Evolutionary conservation across 1,284 basidiomycete species (phyloP).

Genomic region (Apiotrichum veenhuisii): DNA sequence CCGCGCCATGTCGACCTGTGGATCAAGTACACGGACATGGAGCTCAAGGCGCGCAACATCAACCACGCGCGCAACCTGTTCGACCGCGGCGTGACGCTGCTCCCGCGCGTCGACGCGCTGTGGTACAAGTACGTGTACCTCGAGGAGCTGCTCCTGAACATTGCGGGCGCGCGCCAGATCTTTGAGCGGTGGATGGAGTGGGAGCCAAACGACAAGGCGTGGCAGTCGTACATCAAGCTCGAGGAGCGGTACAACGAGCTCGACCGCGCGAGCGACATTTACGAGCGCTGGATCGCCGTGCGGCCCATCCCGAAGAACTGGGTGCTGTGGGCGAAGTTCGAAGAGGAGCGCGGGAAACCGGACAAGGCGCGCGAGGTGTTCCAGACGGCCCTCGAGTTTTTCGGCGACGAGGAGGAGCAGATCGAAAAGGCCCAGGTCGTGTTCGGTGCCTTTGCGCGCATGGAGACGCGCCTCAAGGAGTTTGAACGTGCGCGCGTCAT

Average conservation of each 20-base stretch:
- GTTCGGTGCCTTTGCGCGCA: slow-evolving; percentile 93
- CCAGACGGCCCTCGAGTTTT: slow-evolving; percentile 93
- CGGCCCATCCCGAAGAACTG: slow-evolving; percentile 92
- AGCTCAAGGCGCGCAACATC: slow-evolving; percentile 93
- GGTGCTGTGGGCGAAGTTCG: slow-evolving; percentile 95
- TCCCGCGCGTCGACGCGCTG: slow-evolving; percentile 83
- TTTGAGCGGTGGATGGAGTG: slow-evolving; percentile 99
- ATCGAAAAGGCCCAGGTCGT: slow-evolving; percentile 91
- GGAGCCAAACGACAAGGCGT: slow-evolving; percentile 99
- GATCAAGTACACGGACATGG: slow-evolving; percentile 97
- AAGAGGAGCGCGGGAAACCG: slow-evolving; percentile 79
- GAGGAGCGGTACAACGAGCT: slow-evolving; percentile 89
- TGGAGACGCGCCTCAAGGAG: slow-evolving; percentile 95
- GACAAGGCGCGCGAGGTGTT: slow-evolving; percentile 96
- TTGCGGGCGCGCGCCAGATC: slow-evolving; percentile 90
- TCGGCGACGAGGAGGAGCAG: slow-evolving; percentile 94
- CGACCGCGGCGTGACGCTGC: slow-evolving; percentile 90
- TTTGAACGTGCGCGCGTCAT: slow-evolving; percentile 94
- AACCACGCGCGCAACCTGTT: slow-evolving; percentile 95
- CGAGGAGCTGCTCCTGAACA: slow-evolving; percentile 93
- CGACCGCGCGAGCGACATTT: slow-evolving; percentile 86
- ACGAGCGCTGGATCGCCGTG: slow-evolving; percentile 90
- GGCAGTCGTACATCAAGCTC: slow-evolving; percentile 97
- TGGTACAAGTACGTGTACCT: slow-evolving; percentile 99
- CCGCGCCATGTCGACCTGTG: slow-evolving; percentile 83